A percentile compares a stretch with the other conserved stretches of the same genome.
phyloP scores from a whole-genome alignment of 805 yeast genomes.

The Saturnispora silvae region DNA sequence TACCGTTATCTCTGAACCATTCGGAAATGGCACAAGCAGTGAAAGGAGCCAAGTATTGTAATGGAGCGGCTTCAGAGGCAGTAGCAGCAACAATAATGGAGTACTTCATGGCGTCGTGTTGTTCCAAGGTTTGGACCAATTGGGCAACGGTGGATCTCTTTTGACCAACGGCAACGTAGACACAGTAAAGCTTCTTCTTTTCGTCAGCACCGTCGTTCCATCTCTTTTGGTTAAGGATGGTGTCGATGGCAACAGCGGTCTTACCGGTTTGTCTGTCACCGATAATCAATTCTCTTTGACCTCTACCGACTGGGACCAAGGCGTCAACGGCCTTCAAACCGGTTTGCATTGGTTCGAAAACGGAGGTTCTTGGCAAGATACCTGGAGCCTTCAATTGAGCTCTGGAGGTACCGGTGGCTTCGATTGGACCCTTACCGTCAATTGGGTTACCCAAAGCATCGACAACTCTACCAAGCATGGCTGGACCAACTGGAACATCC shows the following conservation, averaged over 20 bases:
- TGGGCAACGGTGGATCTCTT: slow-evolving; percentile 99
- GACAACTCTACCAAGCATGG: slow-evolving; percentile 96
- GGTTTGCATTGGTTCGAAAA: slow-evolving; percentile 98
- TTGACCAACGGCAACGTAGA: slow-evolving; percentile 99
- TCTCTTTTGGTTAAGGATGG: slow-evolving; percentile 98
- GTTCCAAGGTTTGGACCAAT: slow-evolving; percentile 97
- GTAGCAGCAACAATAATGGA: slow-evolving; percentile 98
- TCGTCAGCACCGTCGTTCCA: slow-evolving; percentile 95
- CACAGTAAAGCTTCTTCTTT: slow-evolving; percentile 97
- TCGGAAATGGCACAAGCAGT: slow-evolving; percentile 99
- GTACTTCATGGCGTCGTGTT: slow-evolving; percentile 95
- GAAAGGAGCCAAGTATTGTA: slow-evolving; percentile 99
- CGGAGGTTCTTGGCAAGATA: slow-evolving; percentile 98
- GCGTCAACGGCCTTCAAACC: slow-evolving; percentile 99
- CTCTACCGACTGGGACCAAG: slow-evolving; percentile 99
- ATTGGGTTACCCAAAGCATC: slow-evolving; percentile 99
- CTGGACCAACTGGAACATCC: slow-evolving; percentile 98
- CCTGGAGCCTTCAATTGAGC: slow-evolving; percentile 99
- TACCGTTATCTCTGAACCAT: slow-evolving; percentile 99
- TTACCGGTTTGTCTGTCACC: slow-evolving; percentile 99
- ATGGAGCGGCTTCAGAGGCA: slow-evolving; percentile 99
- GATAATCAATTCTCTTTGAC: slow-evolving; percentile 99
- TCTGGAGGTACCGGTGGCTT: slow-evolving; percentile 73
- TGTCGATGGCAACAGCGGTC: slow-evolving; percentile 97
- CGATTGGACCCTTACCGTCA: slow-evolving; percentile 98